Base-by-base conservation (phyloP, 352 stramenopile species). In the Thraustochytrium aureum region DNA sequence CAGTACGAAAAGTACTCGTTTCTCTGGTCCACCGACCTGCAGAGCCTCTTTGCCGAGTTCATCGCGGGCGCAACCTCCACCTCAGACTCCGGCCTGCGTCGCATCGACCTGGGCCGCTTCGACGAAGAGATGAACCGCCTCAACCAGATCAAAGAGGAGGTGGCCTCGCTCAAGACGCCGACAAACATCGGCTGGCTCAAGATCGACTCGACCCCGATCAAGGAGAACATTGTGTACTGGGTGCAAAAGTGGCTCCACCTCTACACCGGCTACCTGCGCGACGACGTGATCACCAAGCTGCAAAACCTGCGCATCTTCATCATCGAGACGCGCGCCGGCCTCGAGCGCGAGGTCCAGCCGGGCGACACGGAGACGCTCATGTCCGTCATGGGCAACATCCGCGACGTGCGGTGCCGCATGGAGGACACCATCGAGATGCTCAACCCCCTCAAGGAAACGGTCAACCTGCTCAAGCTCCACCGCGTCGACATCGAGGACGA, bases 111-210 rank as follows among this genome's bases (percentile, higher is more conserved):
- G 37, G 90, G 94, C 2, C 95, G 96, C 72, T 99, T 99, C 85
- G 94, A 99, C 82, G 84, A 88, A 1, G 94, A 96, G 45, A 98
- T 99, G 65, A 92, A 92, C 2, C 95, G 96, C n/a, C 61, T 84
- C 35, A 66, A 84, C 33, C 30, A 60, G 14, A 69, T 84, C 83
- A 99, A 98, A 82, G 92, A 97, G 83, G 91, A 96, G 75, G 91
- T 98, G 14, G 90, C 93, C 30, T 90, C 96, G 66, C 94, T 97
- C 43, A 89, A 94, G 47, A 93, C 91, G 0, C 90, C 92, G 0
- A 91, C 88, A 3, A 95, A 99, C 84, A 92, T 99, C 75, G 96
- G 94, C 4, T 99, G 95, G 95, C 84, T 99, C n/a, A 91, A 95
- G 52, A 91, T 99, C 2, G 97, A 99, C 83, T 96, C 95, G 1